Conservation (phyloP, 306 rosid genomes). For the Quercus ilex region DNA sequence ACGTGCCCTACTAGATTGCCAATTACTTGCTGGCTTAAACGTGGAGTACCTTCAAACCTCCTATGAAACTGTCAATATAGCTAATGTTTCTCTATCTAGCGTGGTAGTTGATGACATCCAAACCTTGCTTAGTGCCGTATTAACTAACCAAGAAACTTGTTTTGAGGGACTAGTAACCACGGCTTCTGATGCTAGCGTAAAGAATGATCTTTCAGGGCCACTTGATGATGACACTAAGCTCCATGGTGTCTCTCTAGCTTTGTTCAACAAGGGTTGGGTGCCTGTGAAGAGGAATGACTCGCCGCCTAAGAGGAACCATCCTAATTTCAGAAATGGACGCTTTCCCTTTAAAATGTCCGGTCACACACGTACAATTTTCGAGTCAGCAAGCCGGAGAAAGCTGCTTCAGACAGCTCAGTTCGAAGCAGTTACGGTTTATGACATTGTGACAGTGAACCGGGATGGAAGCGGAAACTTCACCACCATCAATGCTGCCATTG, state of each 20-base stretch:
- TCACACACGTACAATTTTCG: conserved; percentile 35
- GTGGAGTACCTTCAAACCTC: conserved; percentile 44
- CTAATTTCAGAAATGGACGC: conserved; percentile 42
- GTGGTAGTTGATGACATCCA: conserved; percentile 54
- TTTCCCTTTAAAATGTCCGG: conserved; percentile 59
- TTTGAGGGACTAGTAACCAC: conserved; percentile 54
- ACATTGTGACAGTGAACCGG: conserved; percentile 54
- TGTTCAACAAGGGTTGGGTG: conserved; percentile 61
- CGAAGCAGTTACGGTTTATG: conserved; percentile 38
- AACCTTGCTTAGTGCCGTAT: conserved; percentile 55
- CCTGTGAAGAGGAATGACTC: conserved; percentile 42
- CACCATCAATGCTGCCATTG: conserved; percentile 59
- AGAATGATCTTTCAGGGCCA: conserved; percentile 25
- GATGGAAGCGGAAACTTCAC: conserved; percentile 69
- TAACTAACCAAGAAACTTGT: conserved; percentile 79
- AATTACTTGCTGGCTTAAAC: conserved; percentile 43
- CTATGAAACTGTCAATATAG: conserved; percentile 24
- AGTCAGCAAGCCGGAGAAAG: conserved; percentile 51
- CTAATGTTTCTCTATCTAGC: conserved; percentile 27
- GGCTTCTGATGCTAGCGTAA: conserved; percentile 46
- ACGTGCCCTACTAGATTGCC: conserved; percentile 70
- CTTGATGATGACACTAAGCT: conserved; percentile 60
- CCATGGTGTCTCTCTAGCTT: conserved; percentile 57
- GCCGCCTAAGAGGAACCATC: conserved; percentile 29
- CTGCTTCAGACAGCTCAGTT: conserved; percentile 21